Conservation (phyloP, 805 yeast genomes). For the Pichia ethanolica region DNA sequence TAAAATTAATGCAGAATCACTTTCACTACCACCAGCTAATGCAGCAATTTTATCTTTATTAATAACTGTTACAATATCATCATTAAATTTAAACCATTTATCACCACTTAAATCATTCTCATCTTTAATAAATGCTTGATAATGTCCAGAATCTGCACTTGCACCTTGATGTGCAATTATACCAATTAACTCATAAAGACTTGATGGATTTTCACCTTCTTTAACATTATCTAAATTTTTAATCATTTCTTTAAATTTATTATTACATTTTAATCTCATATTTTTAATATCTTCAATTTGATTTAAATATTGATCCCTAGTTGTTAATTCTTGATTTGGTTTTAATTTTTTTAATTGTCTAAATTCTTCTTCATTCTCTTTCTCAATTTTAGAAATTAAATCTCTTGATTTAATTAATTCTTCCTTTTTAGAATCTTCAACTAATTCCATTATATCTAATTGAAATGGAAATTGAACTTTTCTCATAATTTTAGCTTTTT, state of each 20-base stretch:
- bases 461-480: conserved; percentile 93
- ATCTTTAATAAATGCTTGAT: conserved; percentile 82
- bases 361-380: conserved; percentile 61
- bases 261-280: conserved; percentile 42
- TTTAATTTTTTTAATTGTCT: conserved; percentile 66
- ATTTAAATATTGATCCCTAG: conserved; percentile 49
- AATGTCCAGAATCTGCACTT: conserved; percentile 95
- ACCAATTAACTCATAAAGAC: conserved; percentile 75
- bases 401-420: conserved; percentile 70
- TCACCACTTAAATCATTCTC: conserved; percentile 55
- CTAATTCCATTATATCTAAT: conserved; percentile 77
- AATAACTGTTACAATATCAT: conserved; percentile 77
- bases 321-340: conserved; percentile 32
- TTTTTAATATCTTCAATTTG: conserved; percentile 42
- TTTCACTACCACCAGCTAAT: conserved; percentile 95
- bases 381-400: conserved; percentile 65
- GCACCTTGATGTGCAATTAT: conserved; percentile 92
- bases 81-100: conserved; percentile 92
- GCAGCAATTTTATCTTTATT: conserved; percentile 73
- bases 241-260: conserved; percentile 34
- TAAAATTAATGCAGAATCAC: conserved; percentile 88
- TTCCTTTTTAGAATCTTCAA: conserved; percentile 67
- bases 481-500: conserved; percentile 88
- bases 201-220: conserved; percentile 75
- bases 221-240: conserved; percentile 34